phyloP scores from a whole-genome alignment of 2,329 filamentous ascomycete species.

The Fusarium praegraminearum region DNA sequence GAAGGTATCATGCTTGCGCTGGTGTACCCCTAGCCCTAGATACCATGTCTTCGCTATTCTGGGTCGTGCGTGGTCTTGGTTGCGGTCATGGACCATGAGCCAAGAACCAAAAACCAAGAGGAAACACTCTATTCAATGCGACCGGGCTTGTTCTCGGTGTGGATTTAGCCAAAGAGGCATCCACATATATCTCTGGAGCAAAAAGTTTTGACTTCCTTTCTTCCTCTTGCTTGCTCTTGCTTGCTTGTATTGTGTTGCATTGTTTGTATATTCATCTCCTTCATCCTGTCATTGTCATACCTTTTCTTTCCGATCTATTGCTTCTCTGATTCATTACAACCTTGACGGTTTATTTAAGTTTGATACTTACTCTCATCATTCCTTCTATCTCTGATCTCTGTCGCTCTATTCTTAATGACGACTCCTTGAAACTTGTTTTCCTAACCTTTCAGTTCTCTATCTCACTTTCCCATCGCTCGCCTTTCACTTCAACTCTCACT shows the following conservation, averaged over 20 bases:
- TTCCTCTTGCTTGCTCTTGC: not conserved
- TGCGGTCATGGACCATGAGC: constrained; percentile 17
- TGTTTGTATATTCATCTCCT: constrained; percentile 39
- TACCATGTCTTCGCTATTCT: constrained; percentile 19
- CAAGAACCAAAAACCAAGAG: constrained; percentile 15
- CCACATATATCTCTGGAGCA: constrained; percentile 17
- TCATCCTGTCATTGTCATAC: constrained; percentile 12
- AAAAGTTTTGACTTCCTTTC: constrained; percentile 25
- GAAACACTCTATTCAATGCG: constrained; percentile 42
- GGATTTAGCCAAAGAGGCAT: constrained; percentile 40
- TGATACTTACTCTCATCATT: not conserved
- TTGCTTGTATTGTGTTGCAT: not conserved
- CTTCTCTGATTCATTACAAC: constrained; percentile 34
- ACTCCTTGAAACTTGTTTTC: constrained; percentile 16
- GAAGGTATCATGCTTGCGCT: constrained; percentile 35
- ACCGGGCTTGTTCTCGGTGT: constrained; percentile 17
- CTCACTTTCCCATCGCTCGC: not conserved
- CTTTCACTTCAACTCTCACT: not conserved
- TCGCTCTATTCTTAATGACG: constrained; percentile 7
- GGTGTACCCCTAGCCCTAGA: constrained; percentile 35
- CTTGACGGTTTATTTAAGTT: constrained; percentile 25
- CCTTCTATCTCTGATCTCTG: not conserved
- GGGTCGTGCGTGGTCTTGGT: constrained; percentile 31
- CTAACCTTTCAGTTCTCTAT: not conserved
- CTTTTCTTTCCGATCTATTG: constrained; percentile 9